phyloP scores from a whole-genome alignment of 2,329 filamentous ascomycete genomes.

The Pyrenophora tritici-repentis region DNA sequence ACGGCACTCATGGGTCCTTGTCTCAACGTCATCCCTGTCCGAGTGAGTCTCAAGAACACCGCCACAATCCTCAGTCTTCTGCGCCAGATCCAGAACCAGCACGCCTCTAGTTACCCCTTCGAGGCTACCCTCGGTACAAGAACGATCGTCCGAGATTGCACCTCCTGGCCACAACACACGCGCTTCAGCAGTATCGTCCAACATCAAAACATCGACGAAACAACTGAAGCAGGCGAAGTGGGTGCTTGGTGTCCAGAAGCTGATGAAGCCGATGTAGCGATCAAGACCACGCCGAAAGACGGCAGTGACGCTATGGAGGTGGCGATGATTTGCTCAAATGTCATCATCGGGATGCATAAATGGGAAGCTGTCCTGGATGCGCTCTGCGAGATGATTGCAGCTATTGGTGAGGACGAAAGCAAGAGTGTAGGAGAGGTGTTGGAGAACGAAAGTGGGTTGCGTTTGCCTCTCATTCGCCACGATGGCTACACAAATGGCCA shows the following conservation, averaged over 20 bases:
- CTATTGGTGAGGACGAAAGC: not conserved
- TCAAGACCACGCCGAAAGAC: not conserved
- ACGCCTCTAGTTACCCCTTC: not conserved
- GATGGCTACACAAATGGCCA: slow-evolving; percentile 1
- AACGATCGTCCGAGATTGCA: not conserved
- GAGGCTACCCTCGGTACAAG: not conserved
- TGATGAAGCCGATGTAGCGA: slow-evolving; percentile 1
- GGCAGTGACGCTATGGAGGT: not conserved
- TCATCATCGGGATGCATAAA: not conserved
- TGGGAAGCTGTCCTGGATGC: not conserved
- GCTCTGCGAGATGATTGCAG: not conserved
- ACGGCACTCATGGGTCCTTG: not conserved
- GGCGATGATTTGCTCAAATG: not conserved
- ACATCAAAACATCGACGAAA: slow-evolving; percentile 1
- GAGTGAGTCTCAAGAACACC: not conserved
- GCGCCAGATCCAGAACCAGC: not conserved
- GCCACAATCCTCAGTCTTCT: not conserved
- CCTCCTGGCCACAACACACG: not conserved
- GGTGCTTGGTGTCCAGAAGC: slow-evolving; percentile 1
- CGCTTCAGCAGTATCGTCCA: slow-evolving; percentile 1
- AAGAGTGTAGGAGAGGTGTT: not conserved
- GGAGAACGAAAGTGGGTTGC: not conserved
- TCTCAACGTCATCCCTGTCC: not conserved
- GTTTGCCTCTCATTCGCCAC: not conserved
- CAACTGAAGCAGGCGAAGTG: not conserved